Evolutionary conservation across 345 rosid genomes (phyloP), one percentile per base, ranked within the genome.

Genomic region (Linum usitatissimum): DNA sequence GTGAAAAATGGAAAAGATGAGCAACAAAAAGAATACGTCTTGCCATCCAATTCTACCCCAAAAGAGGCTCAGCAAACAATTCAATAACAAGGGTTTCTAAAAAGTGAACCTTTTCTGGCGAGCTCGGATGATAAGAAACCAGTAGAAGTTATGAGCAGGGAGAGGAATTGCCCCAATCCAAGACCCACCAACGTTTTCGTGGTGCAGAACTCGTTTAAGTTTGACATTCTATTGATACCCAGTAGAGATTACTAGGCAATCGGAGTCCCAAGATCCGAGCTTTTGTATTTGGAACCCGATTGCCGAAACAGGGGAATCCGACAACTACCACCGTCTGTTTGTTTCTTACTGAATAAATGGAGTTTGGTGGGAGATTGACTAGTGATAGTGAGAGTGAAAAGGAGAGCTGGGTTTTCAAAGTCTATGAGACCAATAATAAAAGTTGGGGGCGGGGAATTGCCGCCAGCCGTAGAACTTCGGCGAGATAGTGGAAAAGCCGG

Each of bases 111-210:
- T 82, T 72, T 83, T 78, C 78, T 86, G 20, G 85, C 80, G 17
- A 88, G 77, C 55, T 88, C 83, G 62, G 85, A 77, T 0, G 96
- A 74, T 9, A 83, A 59, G 57, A 80, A 86, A 0, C 75, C 81
- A 60, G 72, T 70, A 14, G 77, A 80, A 73, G 92, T 84, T 13
- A 66, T 65, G 19, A 88, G 75, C 69, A 88, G 80, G 0, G 96
- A 88, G 49, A 88, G 75, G 72, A 82, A 81, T 67, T 88, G 96
- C 13, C 96, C 96, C 67, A 88, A 67, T 13, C 76, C 92, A 77
- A 86, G 96, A 64, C 81, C 96, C 56, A 78, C 53, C 66, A 84
- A 64, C 36, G 80, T 88, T 71, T 79, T 86, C 75, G 75, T 80
- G 0, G 75, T 78, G 66, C 76, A 77, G 45, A 80, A 76, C 59